Evolutionary conservation across 2,329 filamentous ascomycete species (phyloP).

Genomic region (Xylaria sp.): DNA sequence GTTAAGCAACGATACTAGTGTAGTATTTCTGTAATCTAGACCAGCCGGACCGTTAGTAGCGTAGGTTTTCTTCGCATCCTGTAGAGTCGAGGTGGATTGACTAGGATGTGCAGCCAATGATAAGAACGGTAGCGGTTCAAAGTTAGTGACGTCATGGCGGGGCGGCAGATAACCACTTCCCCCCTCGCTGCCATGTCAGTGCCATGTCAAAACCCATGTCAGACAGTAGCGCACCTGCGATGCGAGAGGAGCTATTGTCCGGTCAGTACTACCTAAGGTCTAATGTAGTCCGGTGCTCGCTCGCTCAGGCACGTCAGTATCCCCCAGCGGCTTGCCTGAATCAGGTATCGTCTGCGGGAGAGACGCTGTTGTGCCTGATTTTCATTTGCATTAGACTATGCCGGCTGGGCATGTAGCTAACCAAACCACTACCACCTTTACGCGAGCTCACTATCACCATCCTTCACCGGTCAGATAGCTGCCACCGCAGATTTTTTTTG

Average conservation of each 20-base stretch:
- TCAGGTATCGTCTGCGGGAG: conserved; percentile 39
- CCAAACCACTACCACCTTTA: conserved; percentile 3
- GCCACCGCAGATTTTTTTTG: conserved; percentile 1
- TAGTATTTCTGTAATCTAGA: conserved; percentile 9
- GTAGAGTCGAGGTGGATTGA: neutral
- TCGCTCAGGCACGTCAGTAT: conserved; percentile 21
- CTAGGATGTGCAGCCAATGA: neutral
- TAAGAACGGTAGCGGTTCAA: neutral
- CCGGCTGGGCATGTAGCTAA: conserved; percentile 10
- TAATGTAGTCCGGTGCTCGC: conserved; percentile 17
- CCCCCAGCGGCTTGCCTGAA: conserved; percentile 42
- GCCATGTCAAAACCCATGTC: neutral
- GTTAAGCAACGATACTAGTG: neutral
- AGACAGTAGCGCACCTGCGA: neutral
- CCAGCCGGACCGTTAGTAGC: neutral
- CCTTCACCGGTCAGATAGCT: conserved; percentile 1
- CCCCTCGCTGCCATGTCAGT: no score
- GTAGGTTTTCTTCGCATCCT: neutral
- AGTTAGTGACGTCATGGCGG: conserved; percentile 34
- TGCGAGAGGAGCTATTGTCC: conserved; percentile 16
- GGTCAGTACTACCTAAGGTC: neutral
- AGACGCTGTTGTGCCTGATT: conserved; percentile 40
- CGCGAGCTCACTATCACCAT: conserved; percentile 9
- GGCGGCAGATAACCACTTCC: conserved; percentile 16
- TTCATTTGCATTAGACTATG: conserved; percentile 36